Evolutionary conservation across 345 rosid genomes (phyloP), one percentile per base, ranked within the genome.

Genomic region (Eucalyptus camaldulensis): DNA sequence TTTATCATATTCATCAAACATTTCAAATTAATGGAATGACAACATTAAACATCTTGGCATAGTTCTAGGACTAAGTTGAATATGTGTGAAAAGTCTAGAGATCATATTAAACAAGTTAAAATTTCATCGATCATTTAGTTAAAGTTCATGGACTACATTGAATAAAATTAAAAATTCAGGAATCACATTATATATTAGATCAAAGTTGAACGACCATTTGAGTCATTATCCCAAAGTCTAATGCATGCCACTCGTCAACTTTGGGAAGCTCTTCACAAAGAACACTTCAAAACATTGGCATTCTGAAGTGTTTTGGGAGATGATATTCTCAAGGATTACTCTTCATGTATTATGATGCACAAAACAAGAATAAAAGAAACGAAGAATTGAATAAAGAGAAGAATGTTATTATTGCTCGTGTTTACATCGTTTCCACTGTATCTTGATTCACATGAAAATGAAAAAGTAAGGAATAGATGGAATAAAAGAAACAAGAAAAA

Each of bases 51-150:
- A 60, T 60, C n/a, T 60, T 60, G n/a, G 27, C 14, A 25, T 60
- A 5, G 1, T 60, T 12, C 6, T 24, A 1, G 31, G 67, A 60
- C 6, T 60, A 60, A 5, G 10, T 60, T 25, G 67, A 60, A 25
- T 27, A 25, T 60, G 8, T 25, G 7, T 12, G 6, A 25, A 58
- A 24, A 25, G 6, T 58, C 3, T 25, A 58, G 14, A 6, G 4
- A 58, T 27, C 3, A 24, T 21, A 58, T 58, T 24, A 3, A 58
- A 58, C 14, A 5, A 58, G 13, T 58, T 25, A 58, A 58, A 58
- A 25, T 5, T 8, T 0, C 56, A 53, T 19, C 0, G 0, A 53
- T 19, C 0, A 19, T 53, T 1, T 53, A 53, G 1, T 53, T 53
- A 53, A 53, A 53, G 58, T 10, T 58, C 0, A 58, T 15, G 6